Base-by-base conservation (phyloP, 257 asterid species). In the Haberlea rhodopensis region DNA sequence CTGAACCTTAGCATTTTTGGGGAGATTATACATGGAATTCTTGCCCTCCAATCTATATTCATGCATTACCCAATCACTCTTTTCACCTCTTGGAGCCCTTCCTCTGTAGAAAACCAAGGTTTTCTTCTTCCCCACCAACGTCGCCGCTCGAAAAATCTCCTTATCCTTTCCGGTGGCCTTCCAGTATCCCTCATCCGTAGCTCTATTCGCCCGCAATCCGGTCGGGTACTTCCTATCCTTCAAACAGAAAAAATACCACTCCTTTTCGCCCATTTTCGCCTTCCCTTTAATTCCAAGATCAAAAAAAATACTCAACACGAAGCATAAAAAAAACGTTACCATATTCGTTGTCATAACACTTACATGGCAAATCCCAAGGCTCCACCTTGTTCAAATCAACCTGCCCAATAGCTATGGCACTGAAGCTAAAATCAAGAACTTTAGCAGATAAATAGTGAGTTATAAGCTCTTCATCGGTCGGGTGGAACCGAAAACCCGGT, bases 351-450 rank as follows among this genome's bases (percentile, higher is more conserved):
- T 3, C 5, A 62, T n/a, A n/a, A n/a, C n/a, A 76, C 95, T 84
- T 75, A 87, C 95, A 82, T 63, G 95, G 95, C 74, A 87, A 84
- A 57, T 87, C 95, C n/a, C n/a, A n/a, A n/a, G n/a, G n/a, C n/a
- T n/a, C n/a, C n/a, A n/a, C n/a, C n/a, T n/a, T n/a, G n/a, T 87
- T 84, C 24, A 87, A 71, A 73, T 87, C 91, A 16, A 87, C 95
- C 7, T 87, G 91, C 10, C 89, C 91, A 23, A 87, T 79, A 27
- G 77, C 83, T 27, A 19, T 65, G 6, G 84, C 72, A 55, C 22
- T 46, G 69, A 82, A 84, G 71, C 51, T 60, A 60, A 53, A 20
- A 55, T 87, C 84, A 7, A 77, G 16, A 1, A 77, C 77, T 73
- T 84, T 87, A 0, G 75, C 85, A 5, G 80, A 66, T 32, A 87